A percentile compares a stretch with the other conserved stretches of the same genome.
Conservation (phyloP, 345 rosid species). For the Erysimum cheiranthoides region DNA sequence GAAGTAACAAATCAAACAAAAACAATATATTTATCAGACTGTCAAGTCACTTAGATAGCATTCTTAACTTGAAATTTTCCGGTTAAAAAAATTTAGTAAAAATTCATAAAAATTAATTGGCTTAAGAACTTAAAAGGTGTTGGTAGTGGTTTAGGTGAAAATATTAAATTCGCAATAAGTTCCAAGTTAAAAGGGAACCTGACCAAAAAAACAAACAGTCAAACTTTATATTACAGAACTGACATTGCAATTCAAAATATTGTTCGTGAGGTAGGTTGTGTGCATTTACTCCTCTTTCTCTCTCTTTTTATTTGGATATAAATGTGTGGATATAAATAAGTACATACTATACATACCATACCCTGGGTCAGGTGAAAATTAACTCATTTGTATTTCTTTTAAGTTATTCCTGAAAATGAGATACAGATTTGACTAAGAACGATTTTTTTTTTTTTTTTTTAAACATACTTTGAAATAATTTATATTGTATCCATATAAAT, state of each 20-base stretch:
- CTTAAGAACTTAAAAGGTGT: not conserved
- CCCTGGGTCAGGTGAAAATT: constrained; percentile 1
- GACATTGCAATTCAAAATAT: constrained; percentile 15
- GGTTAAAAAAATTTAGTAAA: not conserved
- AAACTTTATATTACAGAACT: constrained; percentile 15
- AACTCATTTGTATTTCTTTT: not conserved
- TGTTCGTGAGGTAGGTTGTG: constrained; percentile 32
- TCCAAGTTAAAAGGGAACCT: constrained; percentile 34
- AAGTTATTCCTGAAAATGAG: not conserved
- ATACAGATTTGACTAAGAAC: not conserved
- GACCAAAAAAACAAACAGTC: constrained; percentile 31
- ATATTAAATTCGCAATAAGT: constrained; percentile 30
- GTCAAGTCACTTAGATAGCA: not conserved
- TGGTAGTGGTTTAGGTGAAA: constrained; percentile 36
- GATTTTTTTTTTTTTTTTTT: no score
- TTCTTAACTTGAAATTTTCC: not conserved
- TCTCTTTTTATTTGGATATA: not conserved
- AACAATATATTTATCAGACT: constrained; percentile 9
- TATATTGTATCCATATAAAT: not conserved
- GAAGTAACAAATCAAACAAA: not conserved
- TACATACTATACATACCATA: not conserved
- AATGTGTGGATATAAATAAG: not conserved
- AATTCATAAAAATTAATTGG: not conserved
- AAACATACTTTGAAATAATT: not conserved
- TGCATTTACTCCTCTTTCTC: constrained; percentile 30